These are phyloP conservation scores for Gonapodya sp. DNA, from an alignment of 192 early-diverging fungal genomes.

Conservation along the genomic window DNA sequence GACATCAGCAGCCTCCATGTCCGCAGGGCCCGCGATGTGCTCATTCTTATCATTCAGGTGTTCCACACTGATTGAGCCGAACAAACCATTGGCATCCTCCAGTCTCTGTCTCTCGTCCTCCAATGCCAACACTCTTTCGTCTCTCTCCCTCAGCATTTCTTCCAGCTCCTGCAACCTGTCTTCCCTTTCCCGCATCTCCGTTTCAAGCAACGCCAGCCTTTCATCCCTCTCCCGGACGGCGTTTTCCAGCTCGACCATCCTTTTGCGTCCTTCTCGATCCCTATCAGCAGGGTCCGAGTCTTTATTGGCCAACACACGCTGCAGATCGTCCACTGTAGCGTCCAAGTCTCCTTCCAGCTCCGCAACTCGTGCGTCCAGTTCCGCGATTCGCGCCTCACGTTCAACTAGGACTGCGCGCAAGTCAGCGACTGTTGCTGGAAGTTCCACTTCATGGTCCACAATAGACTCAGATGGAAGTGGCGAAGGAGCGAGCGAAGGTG, in stretches of 20 bases:
- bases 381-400: not conserved
- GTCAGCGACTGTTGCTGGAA: not conserved
- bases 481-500: not conserved
- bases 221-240: not conserved
- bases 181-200: not conserved
- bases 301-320: not conserved
- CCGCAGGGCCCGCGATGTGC: no score
- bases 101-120: not conserved
- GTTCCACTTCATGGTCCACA: no score
- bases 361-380: not conserved
- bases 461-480: not conserved
- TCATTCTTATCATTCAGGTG: not conserved
- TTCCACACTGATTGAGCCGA: not conserved
- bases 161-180: not conserved
- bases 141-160: not conserved
- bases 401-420: not conserved
- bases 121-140: not conserved
- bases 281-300: not conserved
- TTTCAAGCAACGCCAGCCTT: not conserved
- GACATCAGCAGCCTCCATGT: not conserved
- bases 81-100: not conserved
- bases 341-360: not conserved
- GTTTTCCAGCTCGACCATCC: not conserved
- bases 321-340: not conserved
- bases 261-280: not conserved